These are phyloP conservation scores for Tuber melanosporum DNA, from an alignment of 495 filamentous ascomycete genomes.

Conservation along the genomic window DNA sequence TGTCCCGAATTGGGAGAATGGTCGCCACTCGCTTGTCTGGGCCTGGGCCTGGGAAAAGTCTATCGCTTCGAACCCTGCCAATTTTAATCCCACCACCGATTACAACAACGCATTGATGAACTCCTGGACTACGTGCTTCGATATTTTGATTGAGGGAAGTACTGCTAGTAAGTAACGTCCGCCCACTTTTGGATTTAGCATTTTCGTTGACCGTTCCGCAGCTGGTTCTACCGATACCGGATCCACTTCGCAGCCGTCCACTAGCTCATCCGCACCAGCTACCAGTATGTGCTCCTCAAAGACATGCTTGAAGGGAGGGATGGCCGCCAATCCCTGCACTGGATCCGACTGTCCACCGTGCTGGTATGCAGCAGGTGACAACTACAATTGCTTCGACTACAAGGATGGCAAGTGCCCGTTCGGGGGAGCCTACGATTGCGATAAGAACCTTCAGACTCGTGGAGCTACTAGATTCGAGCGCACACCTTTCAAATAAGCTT, in stretches of 20 bases:
- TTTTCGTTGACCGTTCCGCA: conserved; percentile 8
- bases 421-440: conserved; percentile 39
- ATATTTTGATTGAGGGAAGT: conserved; percentile 22
- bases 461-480: conserved; percentile 32
- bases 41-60: conserved; percentile 27
- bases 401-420: conserved; percentile 31
- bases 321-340: conserved; percentile 25
- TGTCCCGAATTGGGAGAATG: conserved; percentile 27
- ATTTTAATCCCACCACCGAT: conserved; percentile 8
- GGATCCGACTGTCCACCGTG: conserved; percentile 35
- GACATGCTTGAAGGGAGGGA: conserved; percentile 30
- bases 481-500: conserved; percentile 19
- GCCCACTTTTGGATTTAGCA: background rate
- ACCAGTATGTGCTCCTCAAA: conserved; percentile 17
- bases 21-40: conserved; percentile 39
- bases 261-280: background rate
- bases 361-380: conserved; percentile 24
- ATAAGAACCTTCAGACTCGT: conserved; percentile 25
- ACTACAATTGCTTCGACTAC: conserved; percentile 37
- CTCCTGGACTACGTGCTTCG: conserved; percentile 33
- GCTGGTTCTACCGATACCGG: conserved; percentile 14
- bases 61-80: conserved; percentile 10
- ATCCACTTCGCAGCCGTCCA: background rate
- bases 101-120: conserved; percentile 24
- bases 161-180: conserved; percentile 17